Base-by-base conservation (phyloP, 2,329 filamentous ascomycete genomes). In the Aspergillus sp. region DNA sequence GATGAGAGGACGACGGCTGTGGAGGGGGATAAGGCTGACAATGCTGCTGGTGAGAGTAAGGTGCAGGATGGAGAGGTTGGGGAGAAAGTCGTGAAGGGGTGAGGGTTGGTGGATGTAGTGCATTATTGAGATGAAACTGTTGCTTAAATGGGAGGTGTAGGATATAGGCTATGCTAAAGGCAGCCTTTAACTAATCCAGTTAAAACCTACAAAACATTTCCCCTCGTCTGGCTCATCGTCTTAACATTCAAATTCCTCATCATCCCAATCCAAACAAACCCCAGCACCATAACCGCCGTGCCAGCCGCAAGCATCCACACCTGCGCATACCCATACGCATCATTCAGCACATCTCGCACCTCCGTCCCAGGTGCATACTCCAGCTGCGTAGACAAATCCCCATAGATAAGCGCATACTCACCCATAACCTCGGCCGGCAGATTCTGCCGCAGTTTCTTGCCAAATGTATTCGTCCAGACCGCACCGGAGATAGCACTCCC, bases 381-480 rank as follows among this genome's bases (percentile, higher is more conserved):
- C 24, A 64, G 52, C 53, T 63, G 61, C 4, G 41, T 41, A 2
- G 51, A 44, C 15, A 63, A 39, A 11, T 43, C 41, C 13, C 54
- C 52, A 36, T 64, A 59, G 24, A 62, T 63, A 2, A 39, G 11
- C 24, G 38, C 18, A 22, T 53, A 53, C 18, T 63, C 47, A 0
- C 49, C 9, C 55, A 56, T 34, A 2, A 60, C 62, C 1, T 34
- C 44, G 13, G 39, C 48, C 5, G 54, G 54, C 5, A 56, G 42
- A 26, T 52, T 30, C 7, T 7, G 66, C 15, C 56, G 55, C 8
- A 87, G 74, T 0, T 76, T 75, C 2, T 72, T 68, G 4, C 75
- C 76, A 69, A 87, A 83, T 0, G 82, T 80, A 57, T 81, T 78
- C 0, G 80, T 83, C 85, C 85, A 89, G 62, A 89, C 85, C 12